These are phyloP conservation scores for Hippophae rhamnoides DNA, from an alignment of 306 rosid species.

Conservation along the genomic window DNA sequence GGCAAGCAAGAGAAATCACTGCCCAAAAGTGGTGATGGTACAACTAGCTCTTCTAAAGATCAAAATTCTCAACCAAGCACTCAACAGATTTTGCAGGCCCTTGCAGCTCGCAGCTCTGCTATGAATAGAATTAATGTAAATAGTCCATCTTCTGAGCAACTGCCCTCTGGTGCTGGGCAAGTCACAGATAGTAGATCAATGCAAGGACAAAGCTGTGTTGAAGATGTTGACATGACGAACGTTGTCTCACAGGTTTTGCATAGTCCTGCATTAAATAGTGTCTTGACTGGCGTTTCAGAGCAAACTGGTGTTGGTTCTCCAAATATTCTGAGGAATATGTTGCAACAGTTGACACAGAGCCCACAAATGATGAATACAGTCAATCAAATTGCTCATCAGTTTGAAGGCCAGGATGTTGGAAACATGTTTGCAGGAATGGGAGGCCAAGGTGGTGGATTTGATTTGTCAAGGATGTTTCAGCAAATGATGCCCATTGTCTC, in stretches of 20 bases:
- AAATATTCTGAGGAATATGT: conserved; percentile 75
- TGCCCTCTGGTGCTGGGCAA: conserved; percentile 27
- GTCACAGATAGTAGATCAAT: conserved; percentile 21
- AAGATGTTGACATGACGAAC: conserved; percentile 51
- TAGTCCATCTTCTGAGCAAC: conserved; percentile 29
- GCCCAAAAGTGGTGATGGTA: conserved; percentile 34
- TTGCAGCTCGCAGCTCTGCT: conserved; percentile 44
- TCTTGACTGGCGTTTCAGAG: conserved; percentile 79
- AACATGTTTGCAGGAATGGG: conserved; percentile 62
- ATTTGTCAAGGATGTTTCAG: conserved; percentile 82
- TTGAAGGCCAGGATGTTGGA: conserved; percentile 63
- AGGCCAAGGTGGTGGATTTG: conserved; percentile 71
- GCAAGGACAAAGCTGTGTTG: conserved; percentile 26
- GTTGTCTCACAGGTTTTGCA: conserved; percentile 88
- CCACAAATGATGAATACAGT: conserved; percentile 81
- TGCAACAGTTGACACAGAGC: conserved; percentile 84
- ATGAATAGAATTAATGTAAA: conserved; percentile 26
- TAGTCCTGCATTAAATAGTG: conserved; percentile 80
- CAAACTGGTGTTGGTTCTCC: conserved; percentile 86
- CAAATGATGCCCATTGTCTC: conserved; percentile 98
- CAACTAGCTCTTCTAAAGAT: conserved; percentile 40
- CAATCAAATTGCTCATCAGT: conserved; percentile 75
- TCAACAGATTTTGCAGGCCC: conserved; percentile 59
- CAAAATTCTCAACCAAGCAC: conserved; percentile 43
- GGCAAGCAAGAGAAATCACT: conserved; percentile 39